phyloP scores from a whole-genome alignment of 169 alveolate species.

The Babesia sp. region DNA sequence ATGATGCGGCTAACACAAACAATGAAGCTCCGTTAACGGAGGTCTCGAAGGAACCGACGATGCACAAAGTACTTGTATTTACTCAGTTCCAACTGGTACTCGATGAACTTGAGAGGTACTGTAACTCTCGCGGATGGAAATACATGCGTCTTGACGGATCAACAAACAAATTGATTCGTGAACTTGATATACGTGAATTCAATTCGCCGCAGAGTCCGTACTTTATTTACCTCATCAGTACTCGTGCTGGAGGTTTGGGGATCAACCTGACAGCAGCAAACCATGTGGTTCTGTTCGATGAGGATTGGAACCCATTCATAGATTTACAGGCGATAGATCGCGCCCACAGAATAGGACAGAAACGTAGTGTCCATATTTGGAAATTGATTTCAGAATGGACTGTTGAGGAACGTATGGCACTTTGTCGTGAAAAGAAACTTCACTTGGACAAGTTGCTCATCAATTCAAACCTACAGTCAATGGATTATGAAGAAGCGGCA shows the following conservation, averaged over 20 bases:
- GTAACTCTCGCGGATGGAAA: constrained; percentile 87
- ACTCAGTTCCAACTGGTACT: constrained; percentile 88
- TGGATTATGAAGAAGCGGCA: constrained; percentile 42
- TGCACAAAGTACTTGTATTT: constrained; percentile 86
- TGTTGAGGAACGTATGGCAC: constrained; percentile 98
- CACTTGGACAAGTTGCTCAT: constrained; percentile 84
- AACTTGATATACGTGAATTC: constrained; percentile 88
- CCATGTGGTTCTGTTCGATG: constrained; percentile 98
- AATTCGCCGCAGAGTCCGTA: constrained; percentile 78
- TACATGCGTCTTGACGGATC: constrained; percentile 90
- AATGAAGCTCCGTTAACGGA: not conserved
- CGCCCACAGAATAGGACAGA: constrained; percentile 99
- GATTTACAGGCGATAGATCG: constrained; percentile 98
- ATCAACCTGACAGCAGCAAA: constrained; percentile 97
- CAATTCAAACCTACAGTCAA: constrained; percentile 69
- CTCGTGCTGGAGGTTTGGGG: constrained; percentile 97
- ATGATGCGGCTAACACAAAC: not conserved
- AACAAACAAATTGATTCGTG: constrained; percentile 86
- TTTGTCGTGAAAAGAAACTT: constrained; percentile 91
- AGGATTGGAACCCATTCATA: constrained; percentile 99
- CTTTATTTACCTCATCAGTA: constrained; percentile 84
- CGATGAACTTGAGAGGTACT: constrained; percentile 87
- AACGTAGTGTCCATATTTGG: constrained; percentile 95
- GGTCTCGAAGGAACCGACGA: constrained; percentile 51
- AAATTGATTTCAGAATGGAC: constrained; percentile 95